Conservation (phyloP, 1,284 basidiomycete genomes). For the Jaminaea rosea region DNA sequence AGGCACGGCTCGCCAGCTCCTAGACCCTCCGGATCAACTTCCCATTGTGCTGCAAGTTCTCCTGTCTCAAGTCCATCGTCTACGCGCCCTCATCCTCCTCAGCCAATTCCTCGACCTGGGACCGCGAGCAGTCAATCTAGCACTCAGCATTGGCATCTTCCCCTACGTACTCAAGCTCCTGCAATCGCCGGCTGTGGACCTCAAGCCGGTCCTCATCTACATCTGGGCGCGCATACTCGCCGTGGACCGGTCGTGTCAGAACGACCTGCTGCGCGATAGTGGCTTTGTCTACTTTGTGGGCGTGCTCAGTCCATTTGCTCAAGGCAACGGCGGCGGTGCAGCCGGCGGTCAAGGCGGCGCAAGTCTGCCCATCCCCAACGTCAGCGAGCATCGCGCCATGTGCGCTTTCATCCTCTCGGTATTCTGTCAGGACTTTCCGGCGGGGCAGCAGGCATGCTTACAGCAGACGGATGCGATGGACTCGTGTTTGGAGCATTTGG, state of each 20-base stretch:
- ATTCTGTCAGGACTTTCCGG: slow-evolving; percentile 75
- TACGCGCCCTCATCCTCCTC: slow-evolving; percentile 88
- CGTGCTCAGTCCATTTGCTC: slow-evolving; percentile 37
- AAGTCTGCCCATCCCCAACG: slow-evolving; percentile 63
- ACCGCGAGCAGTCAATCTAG: slow-evolving; percentile 94
- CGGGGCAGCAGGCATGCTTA: slow-evolving; percentile 78
- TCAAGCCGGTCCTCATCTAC: slow-evolving; percentile 96
- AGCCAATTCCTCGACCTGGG: slow-evolving; percentile 96
- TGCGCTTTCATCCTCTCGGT: slow-evolving; percentile 94
- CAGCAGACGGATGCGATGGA: slow-evolving; percentile 72
- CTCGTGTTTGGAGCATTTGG: slow-evolving; percentile 71
- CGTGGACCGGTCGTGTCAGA: slow-evolving; percentile 84
- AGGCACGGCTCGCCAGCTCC: slow-evolving; percentile 52
- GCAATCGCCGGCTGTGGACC: slow-evolving; percentile 85
- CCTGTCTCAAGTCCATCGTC: slow-evolving; percentile 87
- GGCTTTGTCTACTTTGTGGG: slow-evolving; percentile 45
- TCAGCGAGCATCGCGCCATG: slow-evolving; percentile 95
- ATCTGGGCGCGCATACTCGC: slow-evolving; percentile 97
- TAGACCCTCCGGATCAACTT: slow-evolving; percentile 84
- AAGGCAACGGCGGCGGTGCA: slow-evolving; percentile 2
- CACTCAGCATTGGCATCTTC: slow-evolving; percentile 96
- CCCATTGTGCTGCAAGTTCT: slow-evolving; percentile 95
- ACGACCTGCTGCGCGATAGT: slow-evolving; percentile 70
- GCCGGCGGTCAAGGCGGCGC: slow-evolving; percentile 50
- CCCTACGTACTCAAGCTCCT: slow-evolving; percentile 95